Conservation (phyloP, 345 rosid species). For the Populus simonii region DNA sequence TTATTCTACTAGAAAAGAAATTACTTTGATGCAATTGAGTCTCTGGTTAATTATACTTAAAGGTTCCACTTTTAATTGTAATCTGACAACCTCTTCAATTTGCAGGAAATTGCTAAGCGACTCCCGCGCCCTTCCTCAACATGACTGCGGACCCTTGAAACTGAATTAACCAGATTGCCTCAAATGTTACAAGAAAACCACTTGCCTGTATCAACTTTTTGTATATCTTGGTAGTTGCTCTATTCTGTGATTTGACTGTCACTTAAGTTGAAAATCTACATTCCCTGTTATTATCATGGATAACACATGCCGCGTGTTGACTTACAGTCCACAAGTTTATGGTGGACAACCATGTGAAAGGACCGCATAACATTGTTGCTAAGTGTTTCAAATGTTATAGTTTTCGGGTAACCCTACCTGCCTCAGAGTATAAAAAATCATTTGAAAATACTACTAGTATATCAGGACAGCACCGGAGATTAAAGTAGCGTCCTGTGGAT, state of each 20-base stretch:
- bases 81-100: slow-evolving; percentile 1
- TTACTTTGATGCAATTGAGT: not conserved
- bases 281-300: not conserved
- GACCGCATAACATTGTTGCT: not conserved
- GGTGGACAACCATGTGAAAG: not conserved
- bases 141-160: slow-evolving; percentile 33
- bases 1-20: not conserved
- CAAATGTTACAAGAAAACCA: slow-evolving; percentile 1
- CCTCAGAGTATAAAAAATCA: not conserved
- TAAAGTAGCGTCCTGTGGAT: not conserved
- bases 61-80: not conserved
- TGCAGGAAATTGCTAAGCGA: slow-evolving; percentile 91
- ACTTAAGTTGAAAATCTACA: not conserved
- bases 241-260: slow-evolving; percentile 5
- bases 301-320: not conserved
- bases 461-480: not conserved
- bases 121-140: slow-evolving; percentile 68
- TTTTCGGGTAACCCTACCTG: not conserved
- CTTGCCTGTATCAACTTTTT: slow-evolving; percentile 22
- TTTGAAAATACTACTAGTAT: not conserved
- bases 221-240: slow-evolving; percentile 17
- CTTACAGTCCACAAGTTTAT: not conserved
- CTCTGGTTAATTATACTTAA: not conserved
- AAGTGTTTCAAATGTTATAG: not conserved
- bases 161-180: slow-evolving; percentile 1